phyloP scores from a whole-genome alignment of 2,329 filamentous ascomycete species.

The Cryphonectria carpinicola region DNA sequence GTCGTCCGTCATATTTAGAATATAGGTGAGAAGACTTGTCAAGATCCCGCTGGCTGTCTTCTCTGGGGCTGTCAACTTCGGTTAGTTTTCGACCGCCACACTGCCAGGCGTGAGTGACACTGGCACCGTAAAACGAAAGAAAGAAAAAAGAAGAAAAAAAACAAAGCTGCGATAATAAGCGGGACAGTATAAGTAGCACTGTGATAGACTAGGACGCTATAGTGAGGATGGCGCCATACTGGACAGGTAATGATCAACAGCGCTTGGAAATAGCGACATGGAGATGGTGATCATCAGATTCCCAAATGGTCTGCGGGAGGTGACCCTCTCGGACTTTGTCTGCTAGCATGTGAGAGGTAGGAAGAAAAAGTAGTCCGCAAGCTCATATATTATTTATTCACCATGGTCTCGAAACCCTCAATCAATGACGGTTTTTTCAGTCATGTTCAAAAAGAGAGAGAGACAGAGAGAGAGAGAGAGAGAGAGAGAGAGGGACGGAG shows the following conservation, averaged over 20 bases:
- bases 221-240: background rate
- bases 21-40: too few species aligned
- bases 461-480: background rate
- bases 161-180: background rate
- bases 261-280: constrained; percentile 13
- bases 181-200: background rate
- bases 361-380: background rate
- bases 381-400: background rate
- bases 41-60: background rate
- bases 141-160: too few species aligned
- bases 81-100: background rate
- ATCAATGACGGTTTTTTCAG: too few species aligned
- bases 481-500: too few species aligned
- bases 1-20: too few species aligned
- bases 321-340: background rate
- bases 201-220: background rate
- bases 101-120: background rate
- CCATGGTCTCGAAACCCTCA: too few species aligned
- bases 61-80: background rate
- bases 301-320: background rate
- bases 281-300: background rate
- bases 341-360: background rate
- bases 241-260: constrained; percentile 4
- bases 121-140: too few species aligned
- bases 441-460: too few species aligned